Base-by-base conservation (phyloP, 202 grass and related monocot genomes). In the Brachypodium distachyon region DNA sequence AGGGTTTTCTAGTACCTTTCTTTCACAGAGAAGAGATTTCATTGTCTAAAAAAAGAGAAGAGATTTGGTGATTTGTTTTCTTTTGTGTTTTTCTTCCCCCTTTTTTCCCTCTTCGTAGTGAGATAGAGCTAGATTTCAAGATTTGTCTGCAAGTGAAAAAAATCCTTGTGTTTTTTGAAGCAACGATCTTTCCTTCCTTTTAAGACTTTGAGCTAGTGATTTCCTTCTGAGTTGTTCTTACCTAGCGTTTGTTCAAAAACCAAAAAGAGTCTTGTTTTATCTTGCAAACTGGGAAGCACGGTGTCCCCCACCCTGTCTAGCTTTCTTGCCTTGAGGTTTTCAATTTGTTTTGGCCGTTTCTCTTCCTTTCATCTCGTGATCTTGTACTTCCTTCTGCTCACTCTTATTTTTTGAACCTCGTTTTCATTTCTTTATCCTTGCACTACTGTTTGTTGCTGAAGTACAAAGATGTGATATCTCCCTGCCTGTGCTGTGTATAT, bases 21-120 rank as follows among this genome's bases (percentile, higher is more conserved):
- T 46, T 62, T 10, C 18, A n/a, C 1, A 7, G 9, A n/a, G n/a
- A n/a, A n/a, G n/a, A n/a, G n/a, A n/a, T n/a, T n/a, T n/a, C n/a
- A n/a, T n/a, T n/a, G n/a, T n/a, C n/a, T n/a, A n/a, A n/a, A n/a
- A n/a, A n/a, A n/a, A n/a, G n/a, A n/a, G n/a, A n/a, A n/a, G n/a
- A 47, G 17, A 18, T 60, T 59, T 56, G 53, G 16, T 16, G 58
- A 63, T 73, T 79, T 79, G 67, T 77, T 61, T 51, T 43, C 13
- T 42, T 77, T 13, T 9, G 1, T 51, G 31, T 83, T n/a, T 49
- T 52, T 61, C 37, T 9, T 18, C 14, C 19, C 12, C 29, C 12
- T 10, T 5, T 61, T 12, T 2, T 40, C 3, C 12, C 14, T 11
- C 4, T 43, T 32, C 41, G 14, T 11, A 21, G 14, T 27, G 32